A percentile compares a stretch with the other conserved stretches of the same genome.
These are phyloP conservation scores for Sindora glabra DNA, from an alignment of 306 rosid genomes.

Conservation along the genomic window DNA sequence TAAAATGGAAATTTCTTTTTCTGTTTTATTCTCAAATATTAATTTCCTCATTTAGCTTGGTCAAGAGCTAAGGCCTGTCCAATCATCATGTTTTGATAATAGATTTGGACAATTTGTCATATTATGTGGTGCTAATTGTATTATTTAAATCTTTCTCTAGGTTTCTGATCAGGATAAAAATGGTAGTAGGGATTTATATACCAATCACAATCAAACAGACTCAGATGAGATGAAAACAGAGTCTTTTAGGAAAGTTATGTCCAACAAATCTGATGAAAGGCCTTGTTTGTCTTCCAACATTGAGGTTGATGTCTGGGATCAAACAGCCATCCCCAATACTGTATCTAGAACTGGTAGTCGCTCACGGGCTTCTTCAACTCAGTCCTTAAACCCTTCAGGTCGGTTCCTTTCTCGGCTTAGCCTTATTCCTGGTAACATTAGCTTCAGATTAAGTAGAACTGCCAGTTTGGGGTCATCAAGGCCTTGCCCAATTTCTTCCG, in stretches of 20 bases:
- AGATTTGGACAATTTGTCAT: constrained; percentile 8
- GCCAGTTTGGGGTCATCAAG: constrained; percentile 80
- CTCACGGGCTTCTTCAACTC: constrained; percentile 49
- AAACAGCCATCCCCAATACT: constrained; percentile 19
- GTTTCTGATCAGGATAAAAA: constrained; percentile 56
- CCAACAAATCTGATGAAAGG: constrained; percentile 39
- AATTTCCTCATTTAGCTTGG: background rate
- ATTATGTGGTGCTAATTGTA: constrained; percentile 18
- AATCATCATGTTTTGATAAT: background rate
- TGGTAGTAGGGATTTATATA: constrained; percentile 31
- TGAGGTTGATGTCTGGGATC: constrained; percentile 52
- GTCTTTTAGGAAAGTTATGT: constrained; percentile 44
- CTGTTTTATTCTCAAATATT: background rate
- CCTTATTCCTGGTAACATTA: constrained; percentile 68
- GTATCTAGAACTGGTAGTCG: constrained; percentile 49
- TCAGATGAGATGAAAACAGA: constrained; percentile 39
- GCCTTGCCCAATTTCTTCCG: constrained; percentile 61
- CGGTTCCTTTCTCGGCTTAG: constrained; percentile 83
- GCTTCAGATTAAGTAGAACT: constrained; percentile 89
- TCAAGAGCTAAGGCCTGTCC: background rate
- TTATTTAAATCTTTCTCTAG: constrained; percentile 35
- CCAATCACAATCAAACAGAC: constrained; percentile 31
- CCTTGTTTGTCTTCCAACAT: constrained; percentile 45
- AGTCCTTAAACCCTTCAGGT: constrained; percentile 56
- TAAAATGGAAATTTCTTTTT: background rate